These are phyloP conservation scores for Ascoidea asiatica DNA, from an alignment of 805 yeast species.

Conservation along the genomic window DNA sequence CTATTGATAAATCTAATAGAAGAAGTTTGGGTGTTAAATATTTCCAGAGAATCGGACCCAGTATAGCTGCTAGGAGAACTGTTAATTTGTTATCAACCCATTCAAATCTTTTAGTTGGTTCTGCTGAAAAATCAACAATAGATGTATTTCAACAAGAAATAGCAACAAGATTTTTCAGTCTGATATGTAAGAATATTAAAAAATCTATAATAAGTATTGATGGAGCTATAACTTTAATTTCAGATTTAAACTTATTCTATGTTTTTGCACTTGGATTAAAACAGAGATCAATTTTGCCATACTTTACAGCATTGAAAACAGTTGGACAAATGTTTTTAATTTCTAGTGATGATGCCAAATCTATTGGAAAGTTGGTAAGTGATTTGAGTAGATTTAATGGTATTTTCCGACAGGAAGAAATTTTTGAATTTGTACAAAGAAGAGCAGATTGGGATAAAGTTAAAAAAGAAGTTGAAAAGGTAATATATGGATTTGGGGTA, in stretches of 20 bases:
- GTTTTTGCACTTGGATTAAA: conserved; percentile 52
- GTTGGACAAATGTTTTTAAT: conserved; percentile 78
- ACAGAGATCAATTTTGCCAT: conserved; percentile 58
- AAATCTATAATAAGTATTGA: conserved; percentile 56
- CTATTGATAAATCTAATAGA: conserved; percentile 11
- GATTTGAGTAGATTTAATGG: conserved; percentile 83
- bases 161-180: conserved; percentile 71
- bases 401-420: conserved; percentile 81
- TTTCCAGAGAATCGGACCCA: conserved; percentile 27
- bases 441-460: conserved; percentile 78
- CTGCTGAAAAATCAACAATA: conserved; percentile 76
- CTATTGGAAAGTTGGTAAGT: conserved; percentile 70
- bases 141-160: conserved; percentile 93
- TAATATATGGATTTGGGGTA: conserved; percentile 83
- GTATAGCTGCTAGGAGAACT: conserved; percentile 53
- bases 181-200: conserved; percentile 66
- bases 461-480: conserved; percentile 73
- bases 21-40: conserved; percentile 8
- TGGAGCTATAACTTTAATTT: conserved; percentile 74
- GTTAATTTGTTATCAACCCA: conserved; percentile 56
- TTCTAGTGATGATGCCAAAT: conserved; percentile 60
- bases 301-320: conserved; percentile 68
- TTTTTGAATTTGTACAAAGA: conserved; percentile 82
- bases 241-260: conserved; percentile 71
- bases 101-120: conserved; percentile 57